A percentile compares a stretch with the other conserved stretches of the same genome.
Evolutionary conservation across 2,329 filamentous ascomycete genomes (phyloP).

Genomic region (Teratosphaeriaceae sp.): DNA sequence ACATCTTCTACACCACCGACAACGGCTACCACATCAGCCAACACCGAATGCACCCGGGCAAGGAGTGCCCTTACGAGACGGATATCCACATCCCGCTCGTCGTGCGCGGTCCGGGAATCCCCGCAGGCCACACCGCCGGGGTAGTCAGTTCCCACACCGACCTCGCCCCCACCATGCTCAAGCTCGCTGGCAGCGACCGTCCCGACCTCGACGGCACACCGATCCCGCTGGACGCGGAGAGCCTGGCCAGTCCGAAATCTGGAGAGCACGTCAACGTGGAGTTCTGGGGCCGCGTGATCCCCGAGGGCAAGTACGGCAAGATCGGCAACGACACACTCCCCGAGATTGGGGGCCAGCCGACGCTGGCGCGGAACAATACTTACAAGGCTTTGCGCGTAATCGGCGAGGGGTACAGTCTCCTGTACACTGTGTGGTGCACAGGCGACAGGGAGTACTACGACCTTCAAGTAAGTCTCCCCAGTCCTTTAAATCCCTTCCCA

Average conservation of each 20-base stretch:
- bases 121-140: constrained; percentile 21
- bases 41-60: constrained; percentile 35
- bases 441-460: constrained; percentile 63
- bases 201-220: constrained; percentile 30
- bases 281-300: constrained; percentile 34
- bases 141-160: constrained; percentile 34
- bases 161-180: constrained; percentile 33
- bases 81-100: constrained; percentile 37
- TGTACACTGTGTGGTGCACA: constrained; percentile 64
- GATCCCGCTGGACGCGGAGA: constrained; percentile 25
- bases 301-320: constrained; percentile 25
- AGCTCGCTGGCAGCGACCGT: constrained; percentile 24
- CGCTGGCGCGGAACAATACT: constrained; percentile 18
- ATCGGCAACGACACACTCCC: constrained; percentile 1
- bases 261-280: constrained; percentile 37
- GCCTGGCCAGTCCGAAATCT: constrained; percentile 5
- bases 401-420: constrained; percentile 47
- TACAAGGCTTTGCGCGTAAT: constrained; percentile 26
- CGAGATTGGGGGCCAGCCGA: not conserved
- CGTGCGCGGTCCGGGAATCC: constrained; percentile 33
- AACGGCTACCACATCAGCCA: constrained; percentile 33
- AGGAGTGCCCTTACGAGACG: constrained; percentile 33
- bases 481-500: not conserved
- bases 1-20: constrained; percentile 35
- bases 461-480: constrained; percentile 9